Base-by-base conservation (phyloP, 352 stramenopile species). In the Phytophthora pini region DNA sequence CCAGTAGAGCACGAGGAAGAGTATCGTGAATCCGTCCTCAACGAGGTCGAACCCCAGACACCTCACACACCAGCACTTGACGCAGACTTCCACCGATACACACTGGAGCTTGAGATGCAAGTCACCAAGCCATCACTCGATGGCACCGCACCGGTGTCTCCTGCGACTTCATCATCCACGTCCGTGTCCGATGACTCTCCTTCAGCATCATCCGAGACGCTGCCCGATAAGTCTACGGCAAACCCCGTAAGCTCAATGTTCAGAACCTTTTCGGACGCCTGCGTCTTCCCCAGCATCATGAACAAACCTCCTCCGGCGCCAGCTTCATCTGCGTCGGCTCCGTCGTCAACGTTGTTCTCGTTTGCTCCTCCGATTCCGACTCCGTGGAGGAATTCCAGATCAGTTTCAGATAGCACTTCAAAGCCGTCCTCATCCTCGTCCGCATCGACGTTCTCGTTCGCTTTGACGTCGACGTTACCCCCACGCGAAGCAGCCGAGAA, bases 361-460 rank as follows among this genome's bases (percentile, higher is more conserved):
- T 76, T 92, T 34, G 78, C 79, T 20, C 78, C 63, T 15, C 56
- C 83, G 4, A 56, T 89, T 36, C 79, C 78, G 34, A 82, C 67
- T 2, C 65, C 70, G 10, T 89, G 82, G 79, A 87, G 89, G 70
- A 81, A 34, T 12, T 63, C 31, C 11, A 65, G 65, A 1, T 77
- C 56, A 1, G 34, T 39, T 36, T 76, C 65, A 4, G 65, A 72
- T 27, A 41, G 46, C 32, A 53, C 34, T 22, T 57, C 71, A 11
- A 72, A 44, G 31, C 38, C 51, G 12, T 53, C 68, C 3, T 57
- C 49, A 13, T 74, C 74, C 40, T 65, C 61, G 24, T 75, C 72
- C 24, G 29, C 56, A 6, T 65, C 57, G 8, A 38, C 68, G 17
- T 36, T 36, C 31, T 9, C 31, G 31, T 36, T 36, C 31, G 59